phyloP scores from a whole-genome alignment of 495 filamentous ascomycete genomes.

The Penicillium flavigenum region DNA sequence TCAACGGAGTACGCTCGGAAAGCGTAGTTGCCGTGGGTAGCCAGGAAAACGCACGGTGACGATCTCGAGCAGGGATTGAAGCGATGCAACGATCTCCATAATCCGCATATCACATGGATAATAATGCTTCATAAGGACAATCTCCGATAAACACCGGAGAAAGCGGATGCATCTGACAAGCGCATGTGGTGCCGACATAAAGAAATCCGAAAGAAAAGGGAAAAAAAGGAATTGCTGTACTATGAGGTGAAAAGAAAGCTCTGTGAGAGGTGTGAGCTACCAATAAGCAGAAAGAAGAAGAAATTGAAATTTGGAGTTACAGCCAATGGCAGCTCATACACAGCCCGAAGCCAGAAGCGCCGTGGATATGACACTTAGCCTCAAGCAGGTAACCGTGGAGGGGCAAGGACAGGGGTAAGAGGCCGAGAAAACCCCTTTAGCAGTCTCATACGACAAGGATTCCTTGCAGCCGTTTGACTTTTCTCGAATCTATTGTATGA shows the following conservation, averaged over 20 bases:
- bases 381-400: slow-evolving; percentile 23
- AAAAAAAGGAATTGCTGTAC: not conserved
- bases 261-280: slow-evolving; percentile 13
- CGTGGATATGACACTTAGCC: slow-evolving; percentile 11
- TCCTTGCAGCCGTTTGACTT: slow-evolving; percentile 18
- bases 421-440: not conserved
- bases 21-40: not conserved
- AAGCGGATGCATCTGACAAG: slow-evolving; percentile 10
- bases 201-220: not conserved
- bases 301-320: slow-evolving; percentile 12
- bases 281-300: slow-evolving; percentile 16
- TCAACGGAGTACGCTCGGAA: not conserved
- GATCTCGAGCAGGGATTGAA: slow-evolving; percentile 4
- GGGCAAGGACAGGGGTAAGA: slow-evolving; percentile 16
- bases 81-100: slow-evolving; percentile 7
- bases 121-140: not conserved
- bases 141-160: slow-evolving; percentile 8
- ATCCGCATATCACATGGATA: not conserved
- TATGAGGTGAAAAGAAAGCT: slow-evolving; percentile 9
- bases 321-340: slow-evolving; percentile 14
- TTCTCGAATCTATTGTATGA: slow-evolving; percentile 4
- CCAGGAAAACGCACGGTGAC: not conserved
- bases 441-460: not conserved
- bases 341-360: slow-evolving; percentile 13
- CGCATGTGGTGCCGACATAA: slow-evolving; percentile 11